Conservation (phyloP, 1,139 yeast species). For the Nakaseomyces delphensis region DNA sequence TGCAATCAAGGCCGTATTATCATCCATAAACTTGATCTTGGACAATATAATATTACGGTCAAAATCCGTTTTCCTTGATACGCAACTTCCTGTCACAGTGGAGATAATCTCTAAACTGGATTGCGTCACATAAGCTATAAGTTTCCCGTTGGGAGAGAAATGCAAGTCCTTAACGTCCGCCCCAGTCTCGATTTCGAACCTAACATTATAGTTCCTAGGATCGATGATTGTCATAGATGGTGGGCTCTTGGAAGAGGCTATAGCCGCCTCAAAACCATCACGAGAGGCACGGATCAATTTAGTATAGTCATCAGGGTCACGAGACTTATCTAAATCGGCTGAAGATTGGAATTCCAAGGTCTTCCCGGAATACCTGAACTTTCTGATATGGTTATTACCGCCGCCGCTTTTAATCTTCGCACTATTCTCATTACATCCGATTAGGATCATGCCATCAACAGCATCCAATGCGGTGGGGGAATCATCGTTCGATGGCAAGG, state of each 20-base stretch:
- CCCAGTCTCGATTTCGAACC: constrained; percentile 45
- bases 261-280: constrained; percentile 51
- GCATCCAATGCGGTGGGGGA: constrained; percentile 67
- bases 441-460: constrained; percentile 42
- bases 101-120: constrained; percentile 44
- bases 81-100: constrained; percentile 35
- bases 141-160: constrained; percentile 42
- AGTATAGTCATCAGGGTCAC: constrained; percentile 47
- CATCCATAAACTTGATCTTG: constrained; percentile 51
- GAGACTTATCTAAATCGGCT: constrained; percentile 34
- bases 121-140: constrained; percentile 50
- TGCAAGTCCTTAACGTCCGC: constrained; percentile 43
- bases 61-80: constrained; percentile 31
- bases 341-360: constrained; percentile 50
- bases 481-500: constrained; percentile 57
- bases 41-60: constrained; percentile 38
- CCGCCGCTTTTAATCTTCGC: constrained; percentile 46
- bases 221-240: constrained; percentile 50
- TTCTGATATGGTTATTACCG: constrained; percentile 63
- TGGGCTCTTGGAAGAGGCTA: constrained; percentile 52
- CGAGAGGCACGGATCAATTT: constrained; percentile 46
- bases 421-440: constrained; percentile 68
- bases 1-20: constrained; percentile 44
- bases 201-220: constrained; percentile 44
- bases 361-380: constrained; percentile 39